phyloP scores from a whole-genome alignment of 2,329 filamentous ascomycete genomes.

The Dendryphion nanum region DNA sequence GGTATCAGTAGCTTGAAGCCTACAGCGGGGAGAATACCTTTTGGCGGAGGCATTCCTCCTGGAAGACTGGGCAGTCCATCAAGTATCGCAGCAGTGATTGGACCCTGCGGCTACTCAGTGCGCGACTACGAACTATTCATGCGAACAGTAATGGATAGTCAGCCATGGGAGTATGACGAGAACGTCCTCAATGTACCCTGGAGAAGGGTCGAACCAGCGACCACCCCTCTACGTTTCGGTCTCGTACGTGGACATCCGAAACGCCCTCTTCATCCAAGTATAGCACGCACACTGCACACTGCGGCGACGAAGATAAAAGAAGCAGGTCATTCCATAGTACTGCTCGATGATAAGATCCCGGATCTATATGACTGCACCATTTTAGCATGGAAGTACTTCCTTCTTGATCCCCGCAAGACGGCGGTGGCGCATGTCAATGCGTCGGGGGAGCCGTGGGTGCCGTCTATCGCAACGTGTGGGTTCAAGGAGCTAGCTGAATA shows the following conservation, averaged over 20 bases:
- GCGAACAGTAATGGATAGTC: constrained; percentile 38
- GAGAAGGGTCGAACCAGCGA: constrained; percentile 30
- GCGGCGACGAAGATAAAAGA: constrained; percentile 41
- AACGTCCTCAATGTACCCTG: constrained; percentile 47
- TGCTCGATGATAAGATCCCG: constrained; percentile 26
- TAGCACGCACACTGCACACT: constrained; percentile 45
- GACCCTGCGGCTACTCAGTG: constrained; percentile 44
- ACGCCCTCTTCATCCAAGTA: constrained; percentile 53
- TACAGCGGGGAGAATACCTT: constrained; percentile 53
- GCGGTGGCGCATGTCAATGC: constrained; percentile 31
- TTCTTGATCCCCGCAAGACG: constrained; percentile 38
- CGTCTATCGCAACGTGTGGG: constrained; percentile 36
- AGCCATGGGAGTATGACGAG: constrained; percentile 49
- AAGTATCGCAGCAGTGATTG: constrained; percentile 40
- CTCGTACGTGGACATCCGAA: constrained; percentile 48
- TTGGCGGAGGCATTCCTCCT: constrained; percentile 24
- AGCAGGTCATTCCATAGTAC: constrained; percentile 46
- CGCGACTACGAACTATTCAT: constrained; percentile 45
- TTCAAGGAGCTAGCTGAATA: constrained; percentile 33
- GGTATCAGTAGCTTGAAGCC: constrained; percentile 51
- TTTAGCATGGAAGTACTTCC: constrained; percentile 45
- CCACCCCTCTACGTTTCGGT: constrained; percentile 46
- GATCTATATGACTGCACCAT: constrained; percentile 31
- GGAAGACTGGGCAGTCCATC: constrained; percentile 30
- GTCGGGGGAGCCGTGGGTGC: constrained; percentile 46